A percentile compares a stretch with the other conserved stretches of the same genome.
Evolutionary conservation across 2,329 filamentous ascomycete species (phyloP).

Genomic region (Penicillium sp.): DNA sequence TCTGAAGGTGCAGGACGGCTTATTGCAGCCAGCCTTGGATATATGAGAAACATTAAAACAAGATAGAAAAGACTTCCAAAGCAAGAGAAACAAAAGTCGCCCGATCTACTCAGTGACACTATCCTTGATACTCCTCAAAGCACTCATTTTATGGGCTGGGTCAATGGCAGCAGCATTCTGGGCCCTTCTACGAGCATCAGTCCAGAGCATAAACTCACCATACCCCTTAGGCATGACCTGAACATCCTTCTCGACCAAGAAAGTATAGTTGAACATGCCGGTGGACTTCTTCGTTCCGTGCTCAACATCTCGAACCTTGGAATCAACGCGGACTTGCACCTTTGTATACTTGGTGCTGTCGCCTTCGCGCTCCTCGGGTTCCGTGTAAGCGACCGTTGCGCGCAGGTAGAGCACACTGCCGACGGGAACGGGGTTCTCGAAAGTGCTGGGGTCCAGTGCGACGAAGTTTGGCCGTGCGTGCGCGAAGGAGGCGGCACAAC

Average conservation of each 20-base stretch:
- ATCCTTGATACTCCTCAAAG: constrained; percentile 36
- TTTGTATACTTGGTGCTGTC: constrained; percentile 56
- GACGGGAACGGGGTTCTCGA: constrained; percentile 74
- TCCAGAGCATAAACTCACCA: constrained; percentile 66
- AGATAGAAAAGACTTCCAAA: background rate
- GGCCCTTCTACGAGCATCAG: constrained; percentile 61
- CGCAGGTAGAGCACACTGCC: constrained; percentile 75
- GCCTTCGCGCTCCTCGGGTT: constrained; percentile 56
- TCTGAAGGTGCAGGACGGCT: too few species aligned
- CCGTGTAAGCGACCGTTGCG: constrained; percentile 71
- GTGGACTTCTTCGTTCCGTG: constrained; percentile 68
- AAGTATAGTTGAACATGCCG: constrained; percentile 76
- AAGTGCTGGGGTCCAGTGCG: constrained; percentile 71
- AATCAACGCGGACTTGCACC: constrained; percentile 71
- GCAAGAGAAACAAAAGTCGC: background rate
- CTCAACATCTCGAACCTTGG: constrained; percentile 71
- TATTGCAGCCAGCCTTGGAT: too few species aligned
- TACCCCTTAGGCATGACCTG: constrained; percentile 67
- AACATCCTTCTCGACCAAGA: constrained; percentile 65
- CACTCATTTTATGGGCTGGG: constrained; percentile 35
- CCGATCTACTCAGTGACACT: constrained; percentile 42
- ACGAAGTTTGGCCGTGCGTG: constrained; percentile 71
- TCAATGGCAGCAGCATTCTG: constrained; percentile 53
- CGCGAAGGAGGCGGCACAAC: constrained; percentile 70
- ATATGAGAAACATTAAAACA: background rate